Evolutionary conservation across 441 rosid genomes (phyloP).

Genomic region (Kokia cookei): DNA sequence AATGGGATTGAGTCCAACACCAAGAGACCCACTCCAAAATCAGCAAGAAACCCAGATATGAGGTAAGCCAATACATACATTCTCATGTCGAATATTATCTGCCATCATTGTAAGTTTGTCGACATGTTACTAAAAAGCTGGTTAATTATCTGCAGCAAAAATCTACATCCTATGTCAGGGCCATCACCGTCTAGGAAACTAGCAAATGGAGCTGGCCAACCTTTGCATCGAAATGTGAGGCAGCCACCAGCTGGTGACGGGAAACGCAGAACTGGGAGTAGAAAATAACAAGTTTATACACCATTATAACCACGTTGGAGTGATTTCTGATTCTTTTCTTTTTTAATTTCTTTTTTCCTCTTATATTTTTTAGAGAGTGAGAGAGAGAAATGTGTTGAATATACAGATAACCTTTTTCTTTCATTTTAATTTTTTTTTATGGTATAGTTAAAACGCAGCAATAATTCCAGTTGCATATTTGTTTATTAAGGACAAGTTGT

Average conservation of each 20-base stretch:
- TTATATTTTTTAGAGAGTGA: background rate
- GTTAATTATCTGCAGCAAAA: slow-evolving; percentile 35
- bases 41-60: slow-evolving; percentile 41
- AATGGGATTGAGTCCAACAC: slow-evolving; percentile 43
- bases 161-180: slow-evolving; percentile 34
- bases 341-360: slow-evolving; percentile 5
- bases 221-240: slow-evolving; percentile 41
- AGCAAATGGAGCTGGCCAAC: slow-evolving; percentile 36
- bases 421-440: slow-evolving; percentile 20
- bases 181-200: slow-evolving; percentile 69
- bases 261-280: slow-evolving; percentile 53
- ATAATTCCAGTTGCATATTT: slow-evolving; percentile 48
- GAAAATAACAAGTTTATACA: slow-evolving; percentile 34
- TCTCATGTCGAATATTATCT: background rate
- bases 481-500: slow-evolving; percentile 10
- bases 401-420: background rate
- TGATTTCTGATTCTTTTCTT: slow-evolving; percentile 19
- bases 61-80: slow-evolving; percentile 35
- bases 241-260: slow-evolving; percentile 47
- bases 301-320: slow-evolving; percentile 16
- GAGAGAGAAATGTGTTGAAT: slow-evolving; percentile 3
- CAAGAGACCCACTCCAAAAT: slow-evolving; percentile 47
- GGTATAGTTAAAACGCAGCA: slow-evolving; percentile 34
- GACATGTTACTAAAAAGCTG: background rate
- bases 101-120: background rate